Conservation (phyloP, 805 yeast species). For the Diddensiella transvaalensis region DNA sequence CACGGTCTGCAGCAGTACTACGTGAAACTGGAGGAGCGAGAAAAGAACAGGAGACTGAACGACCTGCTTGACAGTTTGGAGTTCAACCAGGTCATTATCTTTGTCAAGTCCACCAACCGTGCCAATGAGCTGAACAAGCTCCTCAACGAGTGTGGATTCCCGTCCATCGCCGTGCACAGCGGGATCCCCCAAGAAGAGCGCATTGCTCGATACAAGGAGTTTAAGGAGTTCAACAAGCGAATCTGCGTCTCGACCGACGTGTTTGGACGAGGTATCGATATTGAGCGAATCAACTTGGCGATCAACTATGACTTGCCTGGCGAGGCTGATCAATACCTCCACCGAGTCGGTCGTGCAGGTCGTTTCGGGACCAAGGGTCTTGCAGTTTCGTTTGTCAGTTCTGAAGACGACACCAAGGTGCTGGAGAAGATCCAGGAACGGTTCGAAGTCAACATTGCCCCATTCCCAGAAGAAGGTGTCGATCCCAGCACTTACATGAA, state of each 20-base stretch:
- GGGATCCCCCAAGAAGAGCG: constrained; percentile 97
- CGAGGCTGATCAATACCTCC: constrained; percentile 97
- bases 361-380: constrained; percentile 99
- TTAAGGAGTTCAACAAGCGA: constrained; percentile 97
- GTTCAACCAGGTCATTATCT: constrained; percentile 96
- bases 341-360: constrained; percentile 99
- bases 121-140: constrained; percentile 89
- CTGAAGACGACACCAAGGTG: constrained; percentile 84
- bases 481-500: constrained; percentile 98
- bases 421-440: constrained; percentile 92
- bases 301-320: constrained; percentile 94
- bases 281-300: constrained; percentile 96
- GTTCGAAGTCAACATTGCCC: constrained; percentile 92
- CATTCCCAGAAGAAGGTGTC: constrained; percentile 96
- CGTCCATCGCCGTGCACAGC: constrained; percentile 94
- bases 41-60: constrained; percentile 88
- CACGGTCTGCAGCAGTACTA: constrained; percentile 98
- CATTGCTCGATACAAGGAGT: constrained; percentile 91
- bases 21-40: constrained; percentile 81
- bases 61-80: constrained; percentile 91
- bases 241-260: constrained; percentile 98
- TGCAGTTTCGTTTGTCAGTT: constrained; percentile 84
- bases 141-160: constrained; percentile 90
- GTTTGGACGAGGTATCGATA: constrained; percentile 99
- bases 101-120: constrained; percentile 86